Percentiles rank a stretch among this genome's conserved stretches.
These are phyloP conservation scores for Naumovozyma castellii DNA, from an alignment of 805 yeast species.

Conservation along the genomic window DNA sequence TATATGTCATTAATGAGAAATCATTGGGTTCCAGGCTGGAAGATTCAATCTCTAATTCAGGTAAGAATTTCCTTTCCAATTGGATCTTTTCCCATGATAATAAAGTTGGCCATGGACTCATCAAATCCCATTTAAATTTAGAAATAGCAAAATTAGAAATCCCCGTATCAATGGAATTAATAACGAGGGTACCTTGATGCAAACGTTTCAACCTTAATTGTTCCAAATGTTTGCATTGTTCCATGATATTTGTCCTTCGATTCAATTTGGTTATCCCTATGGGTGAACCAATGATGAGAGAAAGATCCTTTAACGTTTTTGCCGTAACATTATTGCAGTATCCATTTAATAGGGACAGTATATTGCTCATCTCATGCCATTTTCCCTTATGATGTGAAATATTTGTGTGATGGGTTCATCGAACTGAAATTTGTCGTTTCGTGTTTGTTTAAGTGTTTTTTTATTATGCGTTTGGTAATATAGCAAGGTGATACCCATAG, in stretches of 20 bases:
- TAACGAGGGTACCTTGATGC: conserved; percentile 11
- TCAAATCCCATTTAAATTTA: conserved; percentile 19
- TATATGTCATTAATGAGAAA: conserved; percentile 17
- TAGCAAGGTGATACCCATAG: too few species aligned
- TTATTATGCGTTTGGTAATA: too few species aligned
- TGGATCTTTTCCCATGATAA: conserved; percentile 32
- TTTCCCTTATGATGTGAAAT: background rate
- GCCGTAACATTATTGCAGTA: conserved; percentile 12
- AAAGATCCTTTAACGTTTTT: conserved; percentile 13
- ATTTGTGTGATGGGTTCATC: background rate
- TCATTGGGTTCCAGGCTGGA: conserved; percentile 18
- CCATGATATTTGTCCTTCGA: conserved; percentile 8
- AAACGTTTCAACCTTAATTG: conserved; percentile 3
- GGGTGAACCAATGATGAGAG: conserved; percentile 16
- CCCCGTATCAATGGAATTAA: conserved; percentile 33
- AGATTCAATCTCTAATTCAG: conserved; percentile 2
- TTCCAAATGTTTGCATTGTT: conserved; percentile 10
- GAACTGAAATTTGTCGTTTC: background rate
- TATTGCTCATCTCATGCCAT: background rate
- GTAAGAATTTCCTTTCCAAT: conserved; percentile 13
- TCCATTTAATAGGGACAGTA: background rate
- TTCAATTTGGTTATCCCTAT: conserved; percentile 15
- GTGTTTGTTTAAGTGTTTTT: background rate
- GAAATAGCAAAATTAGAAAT: conserved; percentile 30
- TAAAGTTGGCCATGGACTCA: conserved; percentile 18